These are phyloP conservation scores for Prillingera fragicola DNA, from an alignment of 1,284 basidiomycete species.

Conservation along the genomic window DNA sequence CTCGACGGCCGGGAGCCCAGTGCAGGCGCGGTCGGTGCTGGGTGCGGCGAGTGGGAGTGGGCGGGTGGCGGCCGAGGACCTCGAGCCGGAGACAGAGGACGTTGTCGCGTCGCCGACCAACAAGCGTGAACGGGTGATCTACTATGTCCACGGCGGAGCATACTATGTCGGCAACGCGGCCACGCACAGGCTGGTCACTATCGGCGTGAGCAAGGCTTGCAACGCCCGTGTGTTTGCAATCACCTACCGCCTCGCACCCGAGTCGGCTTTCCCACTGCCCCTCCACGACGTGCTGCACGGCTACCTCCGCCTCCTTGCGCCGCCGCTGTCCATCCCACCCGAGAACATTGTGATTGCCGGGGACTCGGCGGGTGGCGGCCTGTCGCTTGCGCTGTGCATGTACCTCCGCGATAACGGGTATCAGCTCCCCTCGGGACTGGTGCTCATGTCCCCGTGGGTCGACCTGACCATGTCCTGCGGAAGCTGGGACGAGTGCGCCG, in stretches of 20 bases:
- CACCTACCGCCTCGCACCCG: conserved; percentile 93
- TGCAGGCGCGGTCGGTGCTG: no score
- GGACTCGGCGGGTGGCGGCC: conserved; percentile 88
- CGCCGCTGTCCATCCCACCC: conserved; percentile 76
- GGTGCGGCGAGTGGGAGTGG: conserved; percentile 13
- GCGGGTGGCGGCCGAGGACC: conserved; percentile 10
- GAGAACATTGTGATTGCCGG: conserved; percentile 84
- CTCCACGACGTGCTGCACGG: conserved; percentile 83
- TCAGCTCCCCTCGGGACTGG: conserved; percentile 70
- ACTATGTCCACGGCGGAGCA: conserved; percentile 93
- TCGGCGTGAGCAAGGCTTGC: conserved; percentile 82
- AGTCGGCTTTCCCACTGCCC: conserved; percentile 87
- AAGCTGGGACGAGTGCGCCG: conserved; percentile 90
- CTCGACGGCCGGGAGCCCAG: no score
- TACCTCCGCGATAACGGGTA: conserved; percentile 84
- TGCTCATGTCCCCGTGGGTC: conserved; percentile 90
- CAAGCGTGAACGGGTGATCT: conserved; percentile 70
- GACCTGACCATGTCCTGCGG: conserved; percentile 94
- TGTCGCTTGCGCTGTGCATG: conserved; percentile 79
- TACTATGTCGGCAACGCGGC: conserved; percentile 92
- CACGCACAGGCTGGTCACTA: conserved; percentile 87
- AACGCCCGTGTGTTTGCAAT: conserved; percentile 94
- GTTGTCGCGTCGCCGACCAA: conserved; percentile 6
- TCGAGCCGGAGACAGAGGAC: conserved; percentile 22
- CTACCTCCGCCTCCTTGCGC: conserved; percentile 80